phyloP scores from a whole-genome alignment of 2,329 filamentous ascomycete species.

The Raffaelea deltoideospora region DNA sequence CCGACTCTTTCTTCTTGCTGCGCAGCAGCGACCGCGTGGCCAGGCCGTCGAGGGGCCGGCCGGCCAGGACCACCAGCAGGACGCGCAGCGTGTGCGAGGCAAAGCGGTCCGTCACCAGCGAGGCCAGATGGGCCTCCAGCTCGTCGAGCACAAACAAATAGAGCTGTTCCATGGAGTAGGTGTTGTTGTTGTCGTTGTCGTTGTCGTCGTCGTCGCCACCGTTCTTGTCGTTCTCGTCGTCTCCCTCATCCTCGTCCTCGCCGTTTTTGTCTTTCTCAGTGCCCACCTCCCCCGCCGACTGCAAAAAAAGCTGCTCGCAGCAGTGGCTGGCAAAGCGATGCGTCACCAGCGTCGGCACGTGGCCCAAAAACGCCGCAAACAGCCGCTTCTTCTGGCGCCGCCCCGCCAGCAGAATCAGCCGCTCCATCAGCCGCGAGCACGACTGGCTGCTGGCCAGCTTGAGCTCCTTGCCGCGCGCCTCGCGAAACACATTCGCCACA shows the following conservation, averaged over 20 bases:
- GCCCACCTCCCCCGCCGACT: conserved; percentile 38
- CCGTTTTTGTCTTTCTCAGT: conserved; percentile 19
- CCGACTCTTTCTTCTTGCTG: conserved; percentile 83
- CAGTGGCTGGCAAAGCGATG: conserved; percentile 97
- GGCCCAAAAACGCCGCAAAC: conserved; percentile 70
- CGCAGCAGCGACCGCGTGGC: conserved; percentile 62
- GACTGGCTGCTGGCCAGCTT: conserved; percentile 94
- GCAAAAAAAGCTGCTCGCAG: conserved; percentile 82
- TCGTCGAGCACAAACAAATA: conserved; percentile 76
- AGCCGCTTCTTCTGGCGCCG: conserved; percentile 70
- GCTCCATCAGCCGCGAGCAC: conserved; percentile 84
- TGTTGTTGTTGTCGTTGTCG: conserved; percentile 29
- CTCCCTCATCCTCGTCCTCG: conserved; percentile 27
- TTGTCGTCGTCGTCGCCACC: conserved; percentile 19
- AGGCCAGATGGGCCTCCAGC: conserved; percentile 70
- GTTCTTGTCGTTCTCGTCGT: conserved; percentile 21
- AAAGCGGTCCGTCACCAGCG: conserved; percentile 72
- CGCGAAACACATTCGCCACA: conserved; percentile 68
- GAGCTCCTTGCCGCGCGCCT: conserved; percentile 82
- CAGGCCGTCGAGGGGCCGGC: conserved; percentile 58
- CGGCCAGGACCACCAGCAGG: conserved; percentile 71
- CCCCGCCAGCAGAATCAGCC: conserved; percentile 69
- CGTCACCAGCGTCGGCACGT: conserved; percentile 81
- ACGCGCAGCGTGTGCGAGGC: conserved; percentile 85
- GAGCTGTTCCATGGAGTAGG: conserved; percentile 63